These are phyloP conservation scores for Psidium friedrichsthalianum DNA, from an alignment of 345 rosid genomes.

Conservation along the genomic window DNA sequence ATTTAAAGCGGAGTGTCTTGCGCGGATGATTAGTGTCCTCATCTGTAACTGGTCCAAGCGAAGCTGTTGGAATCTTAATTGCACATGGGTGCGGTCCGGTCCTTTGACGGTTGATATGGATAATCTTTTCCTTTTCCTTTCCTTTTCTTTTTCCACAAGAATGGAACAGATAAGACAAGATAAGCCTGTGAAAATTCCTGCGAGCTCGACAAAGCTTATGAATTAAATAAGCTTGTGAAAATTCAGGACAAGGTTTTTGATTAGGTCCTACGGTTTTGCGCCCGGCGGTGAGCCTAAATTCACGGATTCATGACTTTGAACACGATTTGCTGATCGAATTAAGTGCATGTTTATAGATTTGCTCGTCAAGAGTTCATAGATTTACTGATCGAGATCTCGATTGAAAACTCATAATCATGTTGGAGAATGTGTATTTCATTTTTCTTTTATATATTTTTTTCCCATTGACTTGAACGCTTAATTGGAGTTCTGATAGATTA, in stretches of 20 bases:
- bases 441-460: background rate
- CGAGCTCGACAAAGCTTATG: no score
- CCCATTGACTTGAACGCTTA: background rate
- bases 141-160: background rate
- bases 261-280: no score
- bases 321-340: no score
- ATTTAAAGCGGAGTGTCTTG: background rate
- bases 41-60: background rate
- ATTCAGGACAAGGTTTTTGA: no score
- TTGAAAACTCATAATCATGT: no score
- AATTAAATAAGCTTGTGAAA: no score
- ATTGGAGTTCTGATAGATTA: background rate
- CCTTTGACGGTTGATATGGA: background rate
- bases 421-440: background rate
- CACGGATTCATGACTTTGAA: no score
- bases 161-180: background rate
- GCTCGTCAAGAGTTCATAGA: background rate
- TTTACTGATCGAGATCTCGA: background rate
- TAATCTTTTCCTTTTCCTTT: no score
- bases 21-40: background rate
- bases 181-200: no score
- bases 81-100: background rate
- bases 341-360: no score
- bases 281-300: no score
- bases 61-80: background rate